A percentile compares a stretch with the other conserved stretches of the same genome.
Conservation (phyloP, 495 filamentous ascomycete species). For the Poronia punctata region DNA sequence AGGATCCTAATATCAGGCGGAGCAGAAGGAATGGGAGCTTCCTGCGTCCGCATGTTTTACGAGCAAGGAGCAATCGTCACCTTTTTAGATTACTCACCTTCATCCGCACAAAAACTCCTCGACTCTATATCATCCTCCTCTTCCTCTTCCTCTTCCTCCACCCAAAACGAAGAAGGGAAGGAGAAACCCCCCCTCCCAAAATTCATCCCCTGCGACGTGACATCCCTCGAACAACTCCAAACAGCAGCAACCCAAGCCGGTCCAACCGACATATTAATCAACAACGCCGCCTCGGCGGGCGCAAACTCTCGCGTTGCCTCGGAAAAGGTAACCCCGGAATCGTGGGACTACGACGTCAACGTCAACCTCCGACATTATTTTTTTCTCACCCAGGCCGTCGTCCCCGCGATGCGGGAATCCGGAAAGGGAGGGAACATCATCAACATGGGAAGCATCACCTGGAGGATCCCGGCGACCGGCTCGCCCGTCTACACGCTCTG, state of each 20-base stretch:
- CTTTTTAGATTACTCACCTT: conserved; percentile 40
- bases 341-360: conserved; percentile 20
- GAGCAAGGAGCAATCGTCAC: conserved; percentile 40
- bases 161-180: conserved; percentile 27
- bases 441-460: conserved; percentile 48
- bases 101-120: conserved; percentile 29
- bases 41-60: conserved; percentile 37
- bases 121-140: conserved; percentile 29
- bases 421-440: conserved; percentile 45
- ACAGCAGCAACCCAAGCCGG: too few relatives aligned
- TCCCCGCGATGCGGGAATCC: conserved; percentile 25
- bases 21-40: conserved; percentile 46
- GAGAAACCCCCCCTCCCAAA: conserved; percentile 1
- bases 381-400: conserved; percentile 41
- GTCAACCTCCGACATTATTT: conserved; percentile 31
- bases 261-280: conserved; percentile 30
- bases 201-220: conserved; percentile 45
- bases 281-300: conserved; percentile 31
- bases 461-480: conserved; percentile 38
- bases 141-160: conserved; percentile 22
- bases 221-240: conserved; percentile 23
- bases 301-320: conserved; percentile 18
- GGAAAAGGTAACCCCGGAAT: conserved; percentile 19
- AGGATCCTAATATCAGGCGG: conserved; percentile 47
- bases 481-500: conserved; percentile 44